These are phyloP conservation scores for Backusella tuberculispora DNA, from an alignment of 192 early-diverging fungal genomes.

Conservation along the genomic window DNA sequence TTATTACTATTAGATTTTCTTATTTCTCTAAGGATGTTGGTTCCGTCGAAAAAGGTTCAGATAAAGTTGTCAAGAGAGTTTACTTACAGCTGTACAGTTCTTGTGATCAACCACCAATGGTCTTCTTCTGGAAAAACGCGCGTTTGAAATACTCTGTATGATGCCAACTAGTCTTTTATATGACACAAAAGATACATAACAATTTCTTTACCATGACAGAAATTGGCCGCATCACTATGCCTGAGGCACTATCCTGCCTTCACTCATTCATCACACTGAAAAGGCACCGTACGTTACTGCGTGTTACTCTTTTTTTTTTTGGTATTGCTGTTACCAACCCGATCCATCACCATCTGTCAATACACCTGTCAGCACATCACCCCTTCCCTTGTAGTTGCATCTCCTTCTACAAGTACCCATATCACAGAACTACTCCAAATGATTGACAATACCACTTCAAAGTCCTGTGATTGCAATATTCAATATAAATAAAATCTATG, in stretches of 20 bases:
- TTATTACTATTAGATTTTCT: neutral
- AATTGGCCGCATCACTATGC: slow-evolving; percentile 32
- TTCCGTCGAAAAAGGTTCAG: neutral
- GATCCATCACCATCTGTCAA: neutral
- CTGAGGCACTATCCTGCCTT: slow-evolving; percentile 32
- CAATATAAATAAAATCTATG: slow-evolving; percentile 8
- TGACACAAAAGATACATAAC: slow-evolving; percentile 36
- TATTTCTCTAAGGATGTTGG: neutral
- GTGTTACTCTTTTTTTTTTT: slow-evolving; percentile 27
- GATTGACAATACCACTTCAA: slow-evolving; percentile 21
- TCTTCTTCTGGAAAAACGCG: slow-evolving; percentile 10
- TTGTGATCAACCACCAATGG: neutral
- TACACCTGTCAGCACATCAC: slow-evolving; percentile 1
- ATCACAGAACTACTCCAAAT: slow-evolving; percentile 23
- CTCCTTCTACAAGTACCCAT: slow-evolving; percentile 26
- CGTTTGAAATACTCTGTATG: slow-evolving; percentile 28
- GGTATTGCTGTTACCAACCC: slow-evolving; percentile 24
- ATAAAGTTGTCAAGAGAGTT: slow-evolving; percentile 12
- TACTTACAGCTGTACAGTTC: slow-evolving; percentile 5
- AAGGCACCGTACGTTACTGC: slow-evolving; percentile 26
- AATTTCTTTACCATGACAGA: slow-evolving; percentile 34
- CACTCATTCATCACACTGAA: slow-evolving; percentile 35
- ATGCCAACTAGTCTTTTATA: slow-evolving; percentile 29
- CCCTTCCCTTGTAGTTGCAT: neutral
- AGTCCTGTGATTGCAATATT: neutral